Evolutionary conservation across 129 eudicot genomes (phyloP).

Genomic region (Silybum marianum): DNA sequence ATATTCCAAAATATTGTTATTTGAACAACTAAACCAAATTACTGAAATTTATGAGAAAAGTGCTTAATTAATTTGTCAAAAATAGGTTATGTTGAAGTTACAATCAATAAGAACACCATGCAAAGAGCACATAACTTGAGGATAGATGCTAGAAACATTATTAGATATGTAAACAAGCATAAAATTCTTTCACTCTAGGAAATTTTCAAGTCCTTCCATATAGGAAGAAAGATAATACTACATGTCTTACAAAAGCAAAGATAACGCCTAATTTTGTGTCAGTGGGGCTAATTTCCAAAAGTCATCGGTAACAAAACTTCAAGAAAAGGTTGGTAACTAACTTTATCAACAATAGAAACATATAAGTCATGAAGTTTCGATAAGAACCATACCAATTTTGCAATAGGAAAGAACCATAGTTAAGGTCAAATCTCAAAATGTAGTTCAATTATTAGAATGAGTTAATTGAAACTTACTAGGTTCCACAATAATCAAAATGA

Average conservation of each 20-base stretch:
- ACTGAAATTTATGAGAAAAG: not conserved
- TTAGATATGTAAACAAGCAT: not conserved
- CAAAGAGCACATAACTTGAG: not conserved
- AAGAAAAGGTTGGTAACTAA: not conserved
- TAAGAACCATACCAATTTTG: constrained; percentile 1
- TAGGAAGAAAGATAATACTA: not conserved
- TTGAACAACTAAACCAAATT: not conserved
- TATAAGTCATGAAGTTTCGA: not conserved
- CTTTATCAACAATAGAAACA: constrained; percentile 9
- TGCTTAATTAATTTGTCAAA: not conserved
- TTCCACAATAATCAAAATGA: not conserved
- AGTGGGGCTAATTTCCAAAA: not conserved
- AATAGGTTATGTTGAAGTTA: not conserved
- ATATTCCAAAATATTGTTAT: not conserved
- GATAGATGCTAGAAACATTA: not conserved
- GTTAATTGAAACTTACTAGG: not conserved
- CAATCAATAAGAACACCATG: not conserved
- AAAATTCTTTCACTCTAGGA: not conserved
- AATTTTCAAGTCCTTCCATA: constrained; percentile 9
- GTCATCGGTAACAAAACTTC: not conserved
- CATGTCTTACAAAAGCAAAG: constrained; percentile 11
- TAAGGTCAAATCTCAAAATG: no score
- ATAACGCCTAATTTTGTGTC: not conserved
- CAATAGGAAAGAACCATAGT: not conserved
- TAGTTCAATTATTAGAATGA: not conserved